These are phyloP conservation scores for Tricholoma hemisulphureum DNA, from an alignment of 768 basidiomycete genomes.

Conservation along the genomic window DNA sequence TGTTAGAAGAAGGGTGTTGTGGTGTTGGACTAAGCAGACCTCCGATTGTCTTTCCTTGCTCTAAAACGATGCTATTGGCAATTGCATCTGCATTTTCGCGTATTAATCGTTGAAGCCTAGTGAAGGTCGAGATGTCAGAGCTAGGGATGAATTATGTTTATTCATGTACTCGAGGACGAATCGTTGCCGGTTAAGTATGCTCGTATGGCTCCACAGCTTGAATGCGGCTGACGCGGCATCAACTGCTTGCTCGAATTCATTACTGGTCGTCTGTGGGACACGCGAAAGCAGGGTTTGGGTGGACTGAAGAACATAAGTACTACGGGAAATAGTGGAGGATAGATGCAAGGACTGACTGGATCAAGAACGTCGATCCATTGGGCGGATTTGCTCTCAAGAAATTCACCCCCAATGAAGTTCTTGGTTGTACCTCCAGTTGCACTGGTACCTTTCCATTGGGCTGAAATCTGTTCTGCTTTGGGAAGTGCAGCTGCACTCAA, in stretches of 20 bases:
- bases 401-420: conserved; percentile 91
- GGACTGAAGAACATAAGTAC: conserved; percentile 46
- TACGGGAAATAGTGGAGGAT: not conserved
- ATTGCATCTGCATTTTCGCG: conserved; percentile 84
- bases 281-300: conserved; percentile 87
- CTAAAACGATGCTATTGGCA: conserved; percentile 85
- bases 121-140: not conserved
- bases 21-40: conserved; percentile 41
- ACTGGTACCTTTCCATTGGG: conserved; percentile 84
- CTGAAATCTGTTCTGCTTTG: conserved; percentile 67
- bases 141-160: not conserved
- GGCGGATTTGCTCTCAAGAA: conserved; percentile 73
- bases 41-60: conserved; percentile 93
- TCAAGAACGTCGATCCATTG: conserved; percentile 88
- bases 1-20: not conserved
- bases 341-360: conserved; percentile 57
- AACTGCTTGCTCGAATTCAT: conserved; percentile 83
- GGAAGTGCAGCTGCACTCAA: conserved; percentile 55
- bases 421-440: conserved; percentile 85
- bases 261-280: conserved; percentile 83
- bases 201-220: conserved; percentile 85
- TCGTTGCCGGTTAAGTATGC: conserved; percentile 81
- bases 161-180: conserved; percentile 80
- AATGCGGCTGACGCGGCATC: conserved; percentile 82
- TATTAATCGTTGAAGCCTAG: conserved; percentile 82